Evolutionary conservation across 768 basidiomycete genomes (phyloP).

Genomic region (Hypsizygus marmoreus): DNA sequence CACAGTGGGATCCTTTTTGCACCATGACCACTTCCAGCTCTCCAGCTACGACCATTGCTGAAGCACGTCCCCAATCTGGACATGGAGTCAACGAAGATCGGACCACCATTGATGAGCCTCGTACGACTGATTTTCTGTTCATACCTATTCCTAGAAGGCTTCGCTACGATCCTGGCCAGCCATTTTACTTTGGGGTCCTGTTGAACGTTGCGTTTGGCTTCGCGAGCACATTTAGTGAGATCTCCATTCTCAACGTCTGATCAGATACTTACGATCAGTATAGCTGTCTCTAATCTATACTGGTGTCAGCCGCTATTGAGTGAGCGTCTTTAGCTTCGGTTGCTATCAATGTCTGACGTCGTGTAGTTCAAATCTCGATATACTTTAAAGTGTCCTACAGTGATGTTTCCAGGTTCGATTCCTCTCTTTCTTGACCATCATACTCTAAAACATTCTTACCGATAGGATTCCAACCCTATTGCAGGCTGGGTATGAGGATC

Average conservation of each 20-base stretch:
- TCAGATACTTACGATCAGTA: background rate
- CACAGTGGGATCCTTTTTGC: no score
- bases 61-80: background rate
- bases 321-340: constrained; percentile 25
- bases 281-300: constrained; percentile 74
- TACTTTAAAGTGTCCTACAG: constrained; percentile 36
- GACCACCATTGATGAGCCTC: no score
- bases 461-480: constrained; percentile 60
- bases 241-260: background rate
- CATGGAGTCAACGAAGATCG: background rate
- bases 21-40: no score
- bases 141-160: constrained; percentile 62
- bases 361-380: constrained; percentile 39
- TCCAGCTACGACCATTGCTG: no score
- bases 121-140: constrained; percentile 54
- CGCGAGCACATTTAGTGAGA: constrained; percentile 55
- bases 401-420: constrained; percentile 36
- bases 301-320: constrained; percentile 80
- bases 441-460: constrained; percentile 1
- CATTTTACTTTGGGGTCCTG: constrained; percentile 52
- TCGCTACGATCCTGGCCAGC: constrained; percentile 50
- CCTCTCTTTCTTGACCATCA: constrained; percentile 23
- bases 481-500: constrained; percentile 55
- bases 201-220: constrained; percentile 62
- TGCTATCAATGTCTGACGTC: background rate